A percentile compares a stretch with the other conserved stretches of the same genome.
Evolutionary conservation across 768 basidiomycete species (phyloP).

Genomic region (Termitomyces sp.): DNA sequence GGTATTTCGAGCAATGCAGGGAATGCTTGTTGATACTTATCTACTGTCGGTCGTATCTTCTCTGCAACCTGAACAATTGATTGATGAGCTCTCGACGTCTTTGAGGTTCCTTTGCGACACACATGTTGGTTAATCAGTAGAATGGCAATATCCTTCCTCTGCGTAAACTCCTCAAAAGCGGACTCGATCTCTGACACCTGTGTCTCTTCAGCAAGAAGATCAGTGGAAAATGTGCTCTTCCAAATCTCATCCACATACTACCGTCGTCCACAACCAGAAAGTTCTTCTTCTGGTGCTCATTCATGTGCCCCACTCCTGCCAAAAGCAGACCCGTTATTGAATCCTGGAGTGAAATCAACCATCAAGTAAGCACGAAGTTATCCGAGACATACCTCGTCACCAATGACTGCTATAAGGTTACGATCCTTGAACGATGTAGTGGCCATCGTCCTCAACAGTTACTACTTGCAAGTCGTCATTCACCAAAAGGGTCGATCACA

Average conservation of each 20-base stretch:
- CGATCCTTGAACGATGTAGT: constrained; percentile 71
- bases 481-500: constrained; percentile 5
- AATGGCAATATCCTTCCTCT: constrained; percentile 94
- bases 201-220: constrained; percentile 61
- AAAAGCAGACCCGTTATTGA: constrained; percentile 94
- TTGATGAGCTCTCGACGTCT: constrained; percentile 4
- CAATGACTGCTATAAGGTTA: constrained; percentile 90
- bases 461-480: neutral
- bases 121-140: constrained; percentile 98
- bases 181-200: constrained; percentile 87
- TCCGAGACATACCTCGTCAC: constrained; percentile 75
- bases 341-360: constrained; percentile 56
- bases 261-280: constrained; percentile 94
- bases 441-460: constrained; percentile 13
- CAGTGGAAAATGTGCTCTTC: neutral
- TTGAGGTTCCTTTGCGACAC: constrained; percentile 26
- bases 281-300: constrained; percentile 93
- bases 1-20: constrained; percentile 97
- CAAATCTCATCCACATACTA: constrained; percentile 55
- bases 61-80: constrained; percentile 75
- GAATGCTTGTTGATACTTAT: constrained; percentile 94
- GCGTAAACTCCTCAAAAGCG: constrained; percentile 92
- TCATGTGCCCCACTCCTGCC: constrained; percentile 92
- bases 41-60: constrained; percentile 92
- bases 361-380: constrained; percentile 3